These are phyloP conservation scores for Dillenia suffruticosa DNA, from an alignment of 164 flowering plant species.

Conservation along the genomic window DNA sequence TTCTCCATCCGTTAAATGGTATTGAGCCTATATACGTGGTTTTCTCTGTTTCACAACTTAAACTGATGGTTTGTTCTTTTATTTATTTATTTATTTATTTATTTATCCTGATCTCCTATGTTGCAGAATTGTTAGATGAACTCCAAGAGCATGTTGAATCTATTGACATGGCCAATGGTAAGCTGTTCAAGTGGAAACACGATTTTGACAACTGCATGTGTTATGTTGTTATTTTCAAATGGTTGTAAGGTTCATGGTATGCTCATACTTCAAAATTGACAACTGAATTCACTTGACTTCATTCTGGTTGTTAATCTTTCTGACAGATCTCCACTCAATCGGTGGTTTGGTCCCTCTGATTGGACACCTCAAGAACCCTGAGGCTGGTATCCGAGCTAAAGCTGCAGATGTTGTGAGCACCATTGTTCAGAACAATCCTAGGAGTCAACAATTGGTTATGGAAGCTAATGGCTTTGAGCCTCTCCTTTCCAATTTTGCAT, in stretches of 20 bases:
- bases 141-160: constrained; percentile 95
- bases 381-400: constrained; percentile 82
- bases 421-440: constrained; percentile 91
- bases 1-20: too few relatives aligned
- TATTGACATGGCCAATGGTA: constrained; percentile 97
- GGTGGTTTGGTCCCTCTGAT: constrained; percentile 90
- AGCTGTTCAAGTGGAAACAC: constrained; percentile 1
- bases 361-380: constrained; percentile 64
- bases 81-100: neutral
- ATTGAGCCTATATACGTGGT: too few relatives aligned
- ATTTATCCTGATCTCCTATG: neutral
- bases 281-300: neutral
- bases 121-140: constrained; percentile 87
- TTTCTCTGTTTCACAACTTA: too few relatives aligned
- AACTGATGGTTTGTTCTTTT: neutral
- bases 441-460: constrained; percentile 92
- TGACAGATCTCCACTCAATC: constrained; percentile 78
- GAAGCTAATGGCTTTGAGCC: constrained; percentile 92
- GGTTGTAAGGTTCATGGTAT: too few relatives aligned
- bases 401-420: constrained; percentile 93
- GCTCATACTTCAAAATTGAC: too few relatives aligned
- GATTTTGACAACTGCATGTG: too few relatives aligned
- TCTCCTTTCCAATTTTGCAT: constrained; percentile 63
- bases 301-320: neutral
- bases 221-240: too few relatives aligned